Conservation (phyloP, 2,329 filamentous ascomycete species). For the Stagonosporopsis tanaceti region DNA sequence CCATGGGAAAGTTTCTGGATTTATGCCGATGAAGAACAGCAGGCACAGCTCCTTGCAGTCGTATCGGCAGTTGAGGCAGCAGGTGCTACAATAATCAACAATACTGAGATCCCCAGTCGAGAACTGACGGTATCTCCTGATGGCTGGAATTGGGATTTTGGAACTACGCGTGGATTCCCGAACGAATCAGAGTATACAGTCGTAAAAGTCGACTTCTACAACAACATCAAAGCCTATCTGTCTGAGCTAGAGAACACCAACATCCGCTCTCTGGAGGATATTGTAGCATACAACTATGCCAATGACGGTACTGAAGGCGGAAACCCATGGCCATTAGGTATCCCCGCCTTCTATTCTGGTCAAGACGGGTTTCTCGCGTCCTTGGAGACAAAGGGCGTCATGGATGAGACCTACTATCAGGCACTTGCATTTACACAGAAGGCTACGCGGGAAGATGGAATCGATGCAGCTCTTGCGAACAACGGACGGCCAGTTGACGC, state of each 20-base stretch:
- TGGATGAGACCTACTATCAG: conserved; percentile 71
- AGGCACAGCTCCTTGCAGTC: conserved; percentile 58
- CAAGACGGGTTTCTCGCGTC: conserved; percentile 76
- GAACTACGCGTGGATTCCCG: conserved; percentile 66
- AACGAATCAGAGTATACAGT: conserved; percentile 79
- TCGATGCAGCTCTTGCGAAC: conserved; percentile 69
- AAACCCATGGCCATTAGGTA: conserved; percentile 57
- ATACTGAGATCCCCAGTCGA: conserved; percentile 71
- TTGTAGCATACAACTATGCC: conserved; percentile 53
- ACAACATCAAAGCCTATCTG: conserved; percentile 71
- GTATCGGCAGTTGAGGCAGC: conserved; percentile 64
- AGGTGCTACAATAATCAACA: conserved; percentile 73
- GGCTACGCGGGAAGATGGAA: conserved; percentile 69
- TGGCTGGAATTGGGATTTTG: conserved; percentile 80
- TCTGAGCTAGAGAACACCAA: conserved; percentile 64
- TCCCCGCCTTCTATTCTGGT: conserved; percentile 65
- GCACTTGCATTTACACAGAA: conserved; percentile 69
- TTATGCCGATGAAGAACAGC: conserved; percentile 65
- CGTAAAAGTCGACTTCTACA: conserved; percentile 75
- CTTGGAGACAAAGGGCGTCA: conserved; percentile 66
- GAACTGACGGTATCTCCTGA: conserved; percentile 68
- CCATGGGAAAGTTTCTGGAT: conserved; percentile 78
- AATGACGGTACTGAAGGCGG: conserved; percentile 74
- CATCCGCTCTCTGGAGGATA: conserved; percentile 37
- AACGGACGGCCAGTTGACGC: conserved; percentile 62